Percentiles rank a stretch among this genome's conserved stretches.
phyloP scores from a whole-genome alignment of 148 eudicot species.

The Rhododendron kiyosumense region DNA sequence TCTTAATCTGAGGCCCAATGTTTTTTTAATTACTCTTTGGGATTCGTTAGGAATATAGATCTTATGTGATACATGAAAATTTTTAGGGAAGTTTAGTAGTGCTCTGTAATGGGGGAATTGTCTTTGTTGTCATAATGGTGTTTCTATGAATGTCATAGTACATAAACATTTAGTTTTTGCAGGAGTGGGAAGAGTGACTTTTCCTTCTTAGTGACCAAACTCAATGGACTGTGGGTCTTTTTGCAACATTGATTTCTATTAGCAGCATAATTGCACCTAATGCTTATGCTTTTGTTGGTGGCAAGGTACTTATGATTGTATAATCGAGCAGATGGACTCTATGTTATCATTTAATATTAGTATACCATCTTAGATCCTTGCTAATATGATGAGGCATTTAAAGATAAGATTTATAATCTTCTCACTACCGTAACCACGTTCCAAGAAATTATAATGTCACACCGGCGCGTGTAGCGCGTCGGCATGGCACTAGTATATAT shows the following conservation, averaged over 20 bases:
- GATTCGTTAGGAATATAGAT: too few species aligned
- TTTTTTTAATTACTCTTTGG: too few species aligned
- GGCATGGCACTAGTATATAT: too few species aligned
- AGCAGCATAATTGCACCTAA: slow-evolving; percentile 95
- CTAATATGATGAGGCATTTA: background rate
- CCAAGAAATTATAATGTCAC: too few species aligned
- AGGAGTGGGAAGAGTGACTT: slow-evolving; percentile 81
- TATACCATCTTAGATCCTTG: background rate
- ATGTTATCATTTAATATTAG: background rate
- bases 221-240: slow-evolving; percentile 95
- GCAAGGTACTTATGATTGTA: slow-evolving; percentile 55
- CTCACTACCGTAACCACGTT: too few species aligned
- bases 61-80: too few species aligned
- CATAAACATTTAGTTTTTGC: slow-evolving; percentile 19
- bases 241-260: slow-evolving; percentile 68
- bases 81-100: too few species aligned
- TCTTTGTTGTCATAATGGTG: background rate
- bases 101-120: too few species aligned
- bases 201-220: slow-evolving; percentile 78
- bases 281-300: slow-evolving; percentile 87
- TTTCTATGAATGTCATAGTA: background rate
- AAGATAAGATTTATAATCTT: too few species aligned
- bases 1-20: too few species aligned
- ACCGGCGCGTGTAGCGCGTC: too few species aligned
- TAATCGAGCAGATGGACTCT: background rate